Percentiles rank a stretch among this genome's conserved stretches.
Evolutionary conservation across 1,284 basidiomycete species (phyloP).

Genomic region (Coniferiporia weirii): DNA sequence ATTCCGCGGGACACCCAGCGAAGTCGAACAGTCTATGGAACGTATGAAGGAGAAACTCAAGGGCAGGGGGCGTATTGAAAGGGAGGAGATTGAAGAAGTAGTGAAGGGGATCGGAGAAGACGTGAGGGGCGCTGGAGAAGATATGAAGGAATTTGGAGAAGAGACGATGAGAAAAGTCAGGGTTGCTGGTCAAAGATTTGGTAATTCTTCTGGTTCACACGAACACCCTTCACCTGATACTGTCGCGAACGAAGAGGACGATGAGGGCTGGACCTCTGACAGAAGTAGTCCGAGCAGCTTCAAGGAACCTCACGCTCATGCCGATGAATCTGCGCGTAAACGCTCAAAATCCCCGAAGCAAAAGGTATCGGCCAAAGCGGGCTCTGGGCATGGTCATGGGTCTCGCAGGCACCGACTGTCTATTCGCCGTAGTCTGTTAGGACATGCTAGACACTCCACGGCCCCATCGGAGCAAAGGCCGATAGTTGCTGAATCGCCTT

Average conservation of each 20-base stretch:
- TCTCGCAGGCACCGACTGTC: constrained; percentile 14
- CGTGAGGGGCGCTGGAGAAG: constrained; percentile 1
- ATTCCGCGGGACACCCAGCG: not conserved
- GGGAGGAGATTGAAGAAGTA: constrained; percentile 6
- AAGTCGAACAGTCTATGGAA: constrained; percentile 5
- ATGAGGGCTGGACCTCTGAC: constrained; percentile 47
- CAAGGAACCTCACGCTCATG: not conserved
- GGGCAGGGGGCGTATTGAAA: not conserved
- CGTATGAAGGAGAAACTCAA: constrained; percentile 5
- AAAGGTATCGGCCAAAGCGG: not conserved
- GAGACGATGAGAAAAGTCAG: constrained; percentile 1
- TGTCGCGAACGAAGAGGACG: constrained; percentile 31
- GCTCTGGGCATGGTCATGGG: not conserved
- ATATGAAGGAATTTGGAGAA: constrained; percentile 6
- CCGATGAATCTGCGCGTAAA: constrained; percentile 1
- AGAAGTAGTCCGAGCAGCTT: constrained; percentile 23
- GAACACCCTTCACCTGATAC: constrained; percentile 22
- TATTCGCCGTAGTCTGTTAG: constrained; percentile 14
- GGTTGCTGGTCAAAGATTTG: not conserved
- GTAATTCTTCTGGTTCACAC: not conserved
- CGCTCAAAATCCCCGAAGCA: constrained; percentile 15
- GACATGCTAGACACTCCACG: not conserved
- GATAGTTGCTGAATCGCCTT: not conserved
- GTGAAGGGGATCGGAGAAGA: not conserved
- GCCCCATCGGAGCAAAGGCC: not conserved